phyloP scores from a whole-genome alignment of 192 early-diverging fungal genomes.

The Backusella westeae region DNA sequence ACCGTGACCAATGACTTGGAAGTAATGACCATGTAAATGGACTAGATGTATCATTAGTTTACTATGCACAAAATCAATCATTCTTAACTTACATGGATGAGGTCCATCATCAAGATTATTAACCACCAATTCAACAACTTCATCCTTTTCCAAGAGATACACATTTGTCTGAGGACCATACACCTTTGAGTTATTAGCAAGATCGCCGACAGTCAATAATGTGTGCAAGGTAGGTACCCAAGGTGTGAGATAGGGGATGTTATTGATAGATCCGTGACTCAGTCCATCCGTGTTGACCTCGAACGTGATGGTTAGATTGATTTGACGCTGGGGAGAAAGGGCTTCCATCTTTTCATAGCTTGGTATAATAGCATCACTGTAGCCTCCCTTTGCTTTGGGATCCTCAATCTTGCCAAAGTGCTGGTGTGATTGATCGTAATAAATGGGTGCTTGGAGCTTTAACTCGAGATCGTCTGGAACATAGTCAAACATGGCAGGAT shows the following conservation, averaged over 20 bases:
- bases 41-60: slow-evolving; percentile 37
- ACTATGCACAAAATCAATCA: too few relatives aligned
- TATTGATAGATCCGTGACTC: slow-evolving; percentile 83
- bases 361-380: slow-evolving; percentile 50
- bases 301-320: slow-evolving; percentile 60
- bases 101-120: slow-evolving; percentile 72
- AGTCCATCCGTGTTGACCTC: slow-evolving; percentile 65
- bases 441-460: slow-evolving; percentile 60
- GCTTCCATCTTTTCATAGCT: slow-evolving; percentile 42
- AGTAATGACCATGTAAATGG: slow-evolving; percentile 84
- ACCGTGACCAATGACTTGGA: slow-evolving; percentile 73
- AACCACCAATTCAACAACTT: slow-evolving; percentile 67
- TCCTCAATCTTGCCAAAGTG: slow-evolving; percentile 25
- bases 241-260: slow-evolving; percentile 63
- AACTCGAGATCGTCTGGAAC: slow-evolving; percentile 53
- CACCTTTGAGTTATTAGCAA: slow-evolving; percentile 46
- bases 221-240: slow-evolving; percentile 67
- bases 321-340: slow-evolving; percentile 42
- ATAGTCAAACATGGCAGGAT: slow-evolving; percentile 72
- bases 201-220: slow-evolving; percentile 55
- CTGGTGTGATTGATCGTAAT: slow-evolving; percentile 40
- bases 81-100: slow-evolving; percentile 45
- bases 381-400: not conserved
- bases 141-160: slow-evolving; percentile 55
- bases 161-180: slow-evolving; percentile 68